Conservation (phyloP, 805 yeast genomes). For the Scheffersomyces stipitis region DNA sequence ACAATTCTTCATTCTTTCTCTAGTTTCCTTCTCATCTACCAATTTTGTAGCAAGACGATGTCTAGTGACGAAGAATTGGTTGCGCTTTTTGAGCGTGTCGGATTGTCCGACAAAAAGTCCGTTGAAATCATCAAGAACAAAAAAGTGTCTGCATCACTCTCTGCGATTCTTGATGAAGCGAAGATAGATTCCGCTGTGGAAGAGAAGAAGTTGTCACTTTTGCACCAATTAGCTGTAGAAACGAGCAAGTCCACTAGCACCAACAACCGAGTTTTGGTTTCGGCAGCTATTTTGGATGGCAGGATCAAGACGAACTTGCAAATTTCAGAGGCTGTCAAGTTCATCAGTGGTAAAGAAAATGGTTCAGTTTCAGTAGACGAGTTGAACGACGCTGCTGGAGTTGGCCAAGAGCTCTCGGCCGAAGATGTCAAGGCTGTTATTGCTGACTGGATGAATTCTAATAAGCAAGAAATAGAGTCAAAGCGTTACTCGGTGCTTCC, state of each 20-base stretch:
- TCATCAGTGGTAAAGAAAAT: slow-evolving; percentile 47
- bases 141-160: slow-evolving; percentile 74
- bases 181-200: slow-evolving; percentile 25
- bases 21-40: too few relatives aligned
- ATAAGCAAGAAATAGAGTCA: slow-evolving; percentile 59
- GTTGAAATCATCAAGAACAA: slow-evolving; percentile 82
- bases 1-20: too few relatives aligned
- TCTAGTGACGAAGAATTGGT: slow-evolving; percentile 30
- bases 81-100: slow-evolving; percentile 46
- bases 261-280: slow-evolving; percentile 50
- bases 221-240: slow-evolving; percentile 77
- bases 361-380: slow-evolving; percentile 45
- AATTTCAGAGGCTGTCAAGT: slow-evolving; percentile 77
- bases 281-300: slow-evolving; percentile 62
- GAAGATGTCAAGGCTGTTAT: slow-evolving; percentile 64
- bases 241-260: slow-evolving; percentile 59
- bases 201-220: slow-evolving; percentile 59
- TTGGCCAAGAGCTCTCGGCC: slow-evolving; percentile 70
- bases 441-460: slow-evolving; percentile 54
- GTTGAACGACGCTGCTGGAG: slow-evolving; percentile 68
- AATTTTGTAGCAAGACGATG: too few relatives aligned
- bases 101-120: slow-evolving; percentile 71
- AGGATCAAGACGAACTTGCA: slow-evolving; percentile 69
- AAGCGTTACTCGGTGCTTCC: slow-evolving; percentile 83
- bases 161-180: slow-evolving; percentile 53